These are phyloP conservation scores for Talaromyces sp. DNA, from an alignment of 2,329 filamentous ascomycete genomes.

Conservation along the genomic window DNA sequence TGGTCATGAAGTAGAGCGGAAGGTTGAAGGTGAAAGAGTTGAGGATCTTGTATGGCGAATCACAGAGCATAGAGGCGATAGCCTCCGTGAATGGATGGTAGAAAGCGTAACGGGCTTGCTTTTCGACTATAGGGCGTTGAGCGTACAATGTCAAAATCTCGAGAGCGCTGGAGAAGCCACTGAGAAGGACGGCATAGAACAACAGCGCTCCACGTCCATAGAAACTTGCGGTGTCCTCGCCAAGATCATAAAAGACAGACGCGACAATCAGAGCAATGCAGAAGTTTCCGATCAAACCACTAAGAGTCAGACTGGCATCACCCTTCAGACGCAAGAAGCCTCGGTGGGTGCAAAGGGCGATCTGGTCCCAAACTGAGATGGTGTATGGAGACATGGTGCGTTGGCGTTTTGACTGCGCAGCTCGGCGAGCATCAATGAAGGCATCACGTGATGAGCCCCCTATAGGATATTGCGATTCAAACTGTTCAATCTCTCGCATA, in stretches of 20 bases:
- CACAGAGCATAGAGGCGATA: slow-evolving; percentile 79
- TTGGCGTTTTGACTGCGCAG: slow-evolving; percentile 43
- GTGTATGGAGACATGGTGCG: slow-evolving; percentile 77
- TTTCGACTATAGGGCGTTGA: slow-evolving; percentile 88
- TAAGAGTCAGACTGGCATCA: slow-evolving; percentile 71
- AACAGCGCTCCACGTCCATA: slow-evolving; percentile 74
- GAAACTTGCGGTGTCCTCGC: slow-evolving; percentile 65
- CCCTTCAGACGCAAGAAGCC: slow-evolving; percentile 73
- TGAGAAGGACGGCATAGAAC: slow-evolving; percentile 85
- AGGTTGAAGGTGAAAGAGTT: slow-evolving; percentile 76
- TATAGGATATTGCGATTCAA: slow-evolving; percentile 42
- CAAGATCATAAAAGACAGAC: slow-evolving; percentile 76
- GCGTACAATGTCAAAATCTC: slow-evolving; percentile 84
- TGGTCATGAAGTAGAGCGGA: slow-evolving; percentile 81
- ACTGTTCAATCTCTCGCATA: slow-evolving; percentile 43
- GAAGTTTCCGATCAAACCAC: slow-evolving; percentile 64
- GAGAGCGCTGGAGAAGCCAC: slow-evolving; percentile 75
- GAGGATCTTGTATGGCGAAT: slow-evolving; percentile 77
- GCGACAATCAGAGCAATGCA: slow-evolving; percentile 73
- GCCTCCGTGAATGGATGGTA: slow-evolving; percentile 89
- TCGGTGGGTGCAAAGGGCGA: slow-evolving; percentile 74
- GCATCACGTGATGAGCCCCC: slow-evolving; percentile 40
- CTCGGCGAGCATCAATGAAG: slow-evolving; percentile 41
- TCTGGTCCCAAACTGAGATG: slow-evolving; percentile 70
- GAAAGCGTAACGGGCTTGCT: slow-evolving; percentile 79